Base-by-base conservation (phyloP, 2,329 filamentous ascomycete genomes). In the Balansia obtecta region DNA sequence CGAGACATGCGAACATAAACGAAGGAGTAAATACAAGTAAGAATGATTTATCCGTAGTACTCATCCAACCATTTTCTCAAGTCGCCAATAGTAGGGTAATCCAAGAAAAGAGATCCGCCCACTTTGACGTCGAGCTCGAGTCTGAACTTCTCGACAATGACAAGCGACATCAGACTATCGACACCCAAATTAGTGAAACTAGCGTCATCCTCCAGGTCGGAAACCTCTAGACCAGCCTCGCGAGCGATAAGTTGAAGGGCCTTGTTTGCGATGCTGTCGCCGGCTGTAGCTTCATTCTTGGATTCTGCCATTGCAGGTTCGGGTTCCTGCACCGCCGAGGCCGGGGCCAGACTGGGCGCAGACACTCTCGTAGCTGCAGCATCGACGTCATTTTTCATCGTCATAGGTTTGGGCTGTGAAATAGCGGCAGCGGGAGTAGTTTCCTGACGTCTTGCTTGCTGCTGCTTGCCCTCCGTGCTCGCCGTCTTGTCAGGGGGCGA, bases 161-260 rank as follows among this genome's bases (percentile, higher is more conserved):
- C 77, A 41, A 82, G 63, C 5, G 73, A 70, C 75, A 82, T 78
- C 33, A 82, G 67, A 2, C 77, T 80, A 60, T 82, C 78, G 16
- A 80, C 72, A 40, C 78, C 78, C 9, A 80, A 65, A 55, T 80
- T 74, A 8, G 68, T 62, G 58, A 81, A 80, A 46, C 68, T 70
- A 38, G 76, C 73, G 56, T 77, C 76, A 57, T 80, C 75, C 3
- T 67, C 71, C 4, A 81, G 66, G 59, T 79, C 75, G 50, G 76
- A 71, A 34, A 74, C 64, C 30, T 68, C 68, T 38, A 79, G 69
- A 55, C 75, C 77, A 13, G 76, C 69, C 60, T 82, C 78, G 52
- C 71, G 70, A 20, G 76, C 74, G 39, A 81, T 64, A 38, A 82
- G 75, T 34, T 74, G 69, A 58, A 80, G 65, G 27, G 76, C 71